Base-by-base conservation (phyloP, 1,284 basidiomycete genomes). In the Dichomitus squalens region DNA sequence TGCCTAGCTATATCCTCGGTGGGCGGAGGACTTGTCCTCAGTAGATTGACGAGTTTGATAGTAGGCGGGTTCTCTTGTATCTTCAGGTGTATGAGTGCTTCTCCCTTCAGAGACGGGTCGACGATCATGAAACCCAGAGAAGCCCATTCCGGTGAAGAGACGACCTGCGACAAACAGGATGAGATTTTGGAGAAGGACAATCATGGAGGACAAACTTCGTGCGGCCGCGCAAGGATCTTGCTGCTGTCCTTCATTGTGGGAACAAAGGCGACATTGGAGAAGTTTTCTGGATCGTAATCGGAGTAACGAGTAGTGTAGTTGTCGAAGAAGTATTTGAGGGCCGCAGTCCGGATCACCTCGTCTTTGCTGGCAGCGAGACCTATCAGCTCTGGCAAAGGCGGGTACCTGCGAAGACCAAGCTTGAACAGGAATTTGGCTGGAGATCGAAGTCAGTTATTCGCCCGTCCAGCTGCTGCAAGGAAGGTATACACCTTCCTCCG, bases 341-440 rank as follows among this genome's bases (percentile, higher is more conserved):
- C 93, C 12, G 75, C 71, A 4, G 75, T 67, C 18, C 84, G 81
- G 48, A 83, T 70, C 64, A 71, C 67, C 11, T 70, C 56, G 60
- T 90, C 79, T 3, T 73, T 44, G 58, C 76, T 78, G 1, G 89
- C 81, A 38, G 92, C 93, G 8, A 95, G 77, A 6, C 78, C 73
- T 14, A 96, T 77, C 7, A 96, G 72, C 0, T 79, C 79, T 7
- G 84, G 77, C 33, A 96, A 71, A 1, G 90, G 85, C 1, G 96
- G 95, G 60, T 79, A 81, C 4, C 86, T 83, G 43, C 79, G 81
- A 18, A 99, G 75, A 2, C 96, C 96, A 14, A 99, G 77, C 6
- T 82, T 78, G 70, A 86, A 91, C 23, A 98, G 74, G 64, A 98
- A 86, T 68, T 90, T 93, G 0, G 95, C 96, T 94, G 67, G 2